Percentiles rank a stretch among this genome's conserved stretches.
Evolutionary conservation across 805 yeast species (phyloP).

Genomic region (Sporopachydermia quercuum): DNA sequence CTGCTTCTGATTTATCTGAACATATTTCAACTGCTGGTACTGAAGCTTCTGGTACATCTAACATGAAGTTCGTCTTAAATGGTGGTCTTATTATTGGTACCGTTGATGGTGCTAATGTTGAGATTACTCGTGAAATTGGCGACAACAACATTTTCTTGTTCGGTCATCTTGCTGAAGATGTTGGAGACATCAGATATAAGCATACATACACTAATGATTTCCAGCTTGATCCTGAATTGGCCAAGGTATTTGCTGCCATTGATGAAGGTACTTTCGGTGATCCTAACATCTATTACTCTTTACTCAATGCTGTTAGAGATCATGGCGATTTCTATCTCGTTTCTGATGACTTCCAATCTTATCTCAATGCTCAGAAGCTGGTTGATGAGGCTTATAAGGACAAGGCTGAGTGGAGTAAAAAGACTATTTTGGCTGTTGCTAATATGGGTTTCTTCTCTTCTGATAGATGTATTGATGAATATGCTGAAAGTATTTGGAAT

Average conservation of each 20-base stretch:
- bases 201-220: slow-evolving; percentile 47
- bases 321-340: slow-evolving; percentile 84
- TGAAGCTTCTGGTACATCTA: slow-evolving; percentile 91
- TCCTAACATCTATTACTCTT: slow-evolving; percentile 39
- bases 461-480: slow-evolving; percentile 84
- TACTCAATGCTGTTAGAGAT: slow-evolving; percentile 51
- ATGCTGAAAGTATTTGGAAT: slow-evolving; percentile 88
- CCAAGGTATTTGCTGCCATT: slow-evolving; percentile 48
- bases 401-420: slow-evolving; percentile 61
- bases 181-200: slow-evolving; percentile 67
- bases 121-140: slow-evolving; percentile 85
- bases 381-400: slow-evolving; percentile 60
- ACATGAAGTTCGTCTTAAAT: slow-evolving; percentile 88
- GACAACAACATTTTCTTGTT: slow-evolving; percentile 86
- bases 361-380: slow-evolving; percentile 63
- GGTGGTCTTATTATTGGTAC: slow-evolving; percentile 94
- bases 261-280: slow-evolving; percentile 63
- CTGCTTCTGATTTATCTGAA: slow-evolving; percentile 83
- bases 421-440: slow-evolving; percentile 67
- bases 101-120: slow-evolving; percentile 94
- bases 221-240: slow-evolving; percentile 42
- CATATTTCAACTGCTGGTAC: slow-evolving; percentile 97
- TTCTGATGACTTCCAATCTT: slow-evolving; percentile 78
- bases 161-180: slow-evolving; percentile 83
- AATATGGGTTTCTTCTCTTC: slow-evolving; percentile 88